A percentile compares a stretch with the other conserved stretches of the same genome.
These are phyloP conservation scores for Bryum argenteum DNA, from an alignment of 225 moss, liverwort and hornwort species.

Conservation along the genomic window DNA sequence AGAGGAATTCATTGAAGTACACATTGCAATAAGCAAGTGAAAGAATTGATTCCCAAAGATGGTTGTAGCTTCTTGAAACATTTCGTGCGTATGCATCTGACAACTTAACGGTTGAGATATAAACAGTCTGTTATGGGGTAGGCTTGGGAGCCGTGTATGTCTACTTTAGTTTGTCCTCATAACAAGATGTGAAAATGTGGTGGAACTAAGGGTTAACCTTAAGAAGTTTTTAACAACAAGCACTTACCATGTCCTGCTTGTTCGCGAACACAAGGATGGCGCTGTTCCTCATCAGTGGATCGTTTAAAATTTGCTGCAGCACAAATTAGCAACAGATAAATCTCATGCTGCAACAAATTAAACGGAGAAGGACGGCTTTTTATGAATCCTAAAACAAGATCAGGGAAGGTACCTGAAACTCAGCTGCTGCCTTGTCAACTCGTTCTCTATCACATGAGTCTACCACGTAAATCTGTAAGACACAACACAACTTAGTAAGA, in stretches of 20 bases:
- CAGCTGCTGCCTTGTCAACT: constrained; percentile 70
- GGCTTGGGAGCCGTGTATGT: no score
- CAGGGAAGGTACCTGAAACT: constrained; percentile 74
- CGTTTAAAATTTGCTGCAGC: constrained; percentile 70
- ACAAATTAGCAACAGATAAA: neutral
- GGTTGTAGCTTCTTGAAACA: no score
- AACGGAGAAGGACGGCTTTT: neutral
- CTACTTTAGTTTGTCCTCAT: neutral
- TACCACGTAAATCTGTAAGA: constrained; percentile 87
- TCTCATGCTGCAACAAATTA: neutral
- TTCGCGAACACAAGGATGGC: constrained; percentile 92
- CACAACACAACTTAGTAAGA: constrained; percentile 1
- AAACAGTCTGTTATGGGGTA: neutral
- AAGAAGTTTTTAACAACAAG: constrained; percentile 4
- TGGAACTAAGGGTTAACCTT: neutral
- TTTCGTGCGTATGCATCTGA: no score
- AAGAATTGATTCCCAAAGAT: no score
- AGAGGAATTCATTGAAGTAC: no score
- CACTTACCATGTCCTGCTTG: constrained; percentile 86
- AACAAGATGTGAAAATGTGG: no score
- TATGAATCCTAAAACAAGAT: neutral
- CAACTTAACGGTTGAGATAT: no score
- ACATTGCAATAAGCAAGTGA: no score
- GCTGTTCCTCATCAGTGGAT: constrained; percentile 91
- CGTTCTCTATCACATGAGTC: constrained; percentile 83